Evolutionary conservation across 176 grass and related monocot species (phyloP).

Genomic region (Eragrostis nindensis): DNA sequence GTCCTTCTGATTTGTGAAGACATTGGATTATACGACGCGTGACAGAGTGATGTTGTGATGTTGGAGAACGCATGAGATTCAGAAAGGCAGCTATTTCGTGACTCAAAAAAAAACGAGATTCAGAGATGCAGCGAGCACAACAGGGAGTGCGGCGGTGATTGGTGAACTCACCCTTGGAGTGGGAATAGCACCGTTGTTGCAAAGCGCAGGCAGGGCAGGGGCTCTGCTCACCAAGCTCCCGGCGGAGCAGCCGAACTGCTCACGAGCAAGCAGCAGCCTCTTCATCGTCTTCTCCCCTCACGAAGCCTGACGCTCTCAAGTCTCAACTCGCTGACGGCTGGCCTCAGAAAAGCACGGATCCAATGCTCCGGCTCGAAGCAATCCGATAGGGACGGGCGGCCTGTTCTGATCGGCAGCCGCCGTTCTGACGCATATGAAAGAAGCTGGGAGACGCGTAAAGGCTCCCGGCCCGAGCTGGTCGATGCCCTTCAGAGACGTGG

Average conservation of each 20-base stretch:
- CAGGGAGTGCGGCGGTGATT: not conserved
- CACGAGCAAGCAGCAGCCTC: constrained; percentile 50
- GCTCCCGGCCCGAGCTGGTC: not conserved
- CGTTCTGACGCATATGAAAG: constrained; percentile 6
- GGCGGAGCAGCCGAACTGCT: not conserved
- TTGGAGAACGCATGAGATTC: not conserved
- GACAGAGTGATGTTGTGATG: not conserved
- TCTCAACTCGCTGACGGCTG: not conserved
- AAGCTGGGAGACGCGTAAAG: not conserved
- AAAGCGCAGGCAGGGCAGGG: not conserved
- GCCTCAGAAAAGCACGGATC: not conserved
- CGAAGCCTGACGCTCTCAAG: not conserved
- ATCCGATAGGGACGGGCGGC: constrained; percentile 16
- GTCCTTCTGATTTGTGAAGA: not conserved
- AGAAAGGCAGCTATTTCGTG: not conserved
- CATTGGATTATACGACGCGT: not conserved
- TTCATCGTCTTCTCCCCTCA: constrained; percentile 27
- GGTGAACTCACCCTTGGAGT: constrained; percentile 34
- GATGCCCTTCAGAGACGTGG: constrained; percentile 35
- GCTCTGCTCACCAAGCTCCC: not conserved
- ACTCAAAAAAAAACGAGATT: not conserved
- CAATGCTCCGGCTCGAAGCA: not conserved
- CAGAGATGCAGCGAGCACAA: not conserved
- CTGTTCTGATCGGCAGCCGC: constrained; percentile 8
- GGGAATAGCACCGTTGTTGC: constrained; percentile 12